phyloP scores from a whole-genome alignment of 2,329 filamentous ascomycete genomes.

The Tolypocladium sp. region DNA sequence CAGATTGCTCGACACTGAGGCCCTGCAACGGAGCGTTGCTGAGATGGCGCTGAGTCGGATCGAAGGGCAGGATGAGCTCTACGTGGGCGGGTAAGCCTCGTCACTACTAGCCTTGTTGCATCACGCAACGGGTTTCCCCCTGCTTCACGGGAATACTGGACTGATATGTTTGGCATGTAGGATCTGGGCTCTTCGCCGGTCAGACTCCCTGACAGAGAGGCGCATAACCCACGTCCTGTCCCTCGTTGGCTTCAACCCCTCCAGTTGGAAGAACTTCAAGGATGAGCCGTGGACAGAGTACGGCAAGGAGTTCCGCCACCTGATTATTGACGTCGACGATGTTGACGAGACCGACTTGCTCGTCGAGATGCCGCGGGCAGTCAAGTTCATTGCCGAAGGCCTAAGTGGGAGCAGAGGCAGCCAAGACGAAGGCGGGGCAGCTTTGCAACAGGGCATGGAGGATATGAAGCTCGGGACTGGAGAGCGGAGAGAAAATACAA shows the following conservation, averaged over 20 bases:
- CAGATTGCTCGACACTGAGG: neutral
- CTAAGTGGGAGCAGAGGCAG: conserved; percentile 12
- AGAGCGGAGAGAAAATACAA: conserved; percentile 6
- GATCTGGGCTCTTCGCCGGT: conserved; percentile 68
- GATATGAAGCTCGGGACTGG: neutral
- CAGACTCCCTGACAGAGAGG: conserved; percentile 57
- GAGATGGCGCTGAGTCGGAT: conserved; percentile 33
- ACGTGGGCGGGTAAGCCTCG: conserved; percentile 27
- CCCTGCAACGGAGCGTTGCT: conserved; percentile 11
- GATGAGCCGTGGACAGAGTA: conserved; percentile 38
- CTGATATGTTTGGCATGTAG: conserved; percentile 33
- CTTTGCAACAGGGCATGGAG: conserved; percentile 4
- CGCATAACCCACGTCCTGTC: conserved; percentile 90
- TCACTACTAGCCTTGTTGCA: neutral
- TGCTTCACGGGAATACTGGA: neutral
- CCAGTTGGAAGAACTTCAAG: conserved; percentile 32
- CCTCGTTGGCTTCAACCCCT: conserved; percentile 50
- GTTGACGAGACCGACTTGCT: conserved; percentile 82
- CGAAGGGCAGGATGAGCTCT: conserved; percentile 31
- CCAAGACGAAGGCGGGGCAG: neutral
- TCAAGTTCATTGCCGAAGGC: conserved; percentile 74
- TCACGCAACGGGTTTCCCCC: no score
- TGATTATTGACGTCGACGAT: conserved; percentile 81
- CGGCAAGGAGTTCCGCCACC: conserved; percentile 56
- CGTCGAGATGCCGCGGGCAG: conserved; percentile 67